phyloP scores from a whole-genome alignment of 1,284 basidiomycete species.

The Malassezia slooffiae region DNA sequence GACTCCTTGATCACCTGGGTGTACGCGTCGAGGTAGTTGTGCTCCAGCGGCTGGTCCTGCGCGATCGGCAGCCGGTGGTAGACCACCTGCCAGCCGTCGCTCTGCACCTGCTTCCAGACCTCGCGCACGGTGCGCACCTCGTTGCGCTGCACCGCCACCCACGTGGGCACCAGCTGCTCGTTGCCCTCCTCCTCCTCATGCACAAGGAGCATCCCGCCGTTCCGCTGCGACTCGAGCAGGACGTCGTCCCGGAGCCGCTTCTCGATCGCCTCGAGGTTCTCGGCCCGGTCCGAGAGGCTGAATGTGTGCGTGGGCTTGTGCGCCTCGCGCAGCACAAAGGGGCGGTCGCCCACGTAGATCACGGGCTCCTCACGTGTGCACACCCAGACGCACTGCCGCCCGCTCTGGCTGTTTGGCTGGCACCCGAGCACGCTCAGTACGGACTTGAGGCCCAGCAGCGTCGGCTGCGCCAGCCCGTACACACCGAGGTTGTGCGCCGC shows the following conservation, averaged over 20 bases:
- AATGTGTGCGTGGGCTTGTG: conserved; percentile 71
- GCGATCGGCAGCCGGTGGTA: conserved; percentile 75
- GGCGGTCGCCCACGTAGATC: conserved; percentile 83
- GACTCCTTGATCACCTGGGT: conserved; percentile 67
- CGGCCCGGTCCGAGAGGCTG: conserved; percentile 75
- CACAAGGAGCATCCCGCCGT: conserved; percentile 79
- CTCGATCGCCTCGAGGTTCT: conserved; percentile 93
- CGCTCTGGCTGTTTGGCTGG: conserved; percentile 15
- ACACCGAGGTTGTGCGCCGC: conserved; percentile 49
- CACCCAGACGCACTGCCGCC: conserved; percentile 49
- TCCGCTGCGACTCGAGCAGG: conserved; percentile 72
- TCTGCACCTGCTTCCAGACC: conserved; percentile 59
- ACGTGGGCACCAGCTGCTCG: conserved; percentile 70
- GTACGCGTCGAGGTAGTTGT: conserved; percentile 68
- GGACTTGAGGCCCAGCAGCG: conserved; percentile 78
- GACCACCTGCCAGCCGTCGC: conserved; percentile 70
- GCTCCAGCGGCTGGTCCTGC: conserved; percentile 41
- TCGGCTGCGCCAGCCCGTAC: conserved; percentile 65
- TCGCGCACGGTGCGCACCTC: conserved; percentile 81
- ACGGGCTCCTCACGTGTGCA: conserved; percentile 68
- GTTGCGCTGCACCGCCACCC: conserved; percentile 76
- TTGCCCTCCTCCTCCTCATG: conserved; percentile 64
- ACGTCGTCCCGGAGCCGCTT: conserved; percentile 75
- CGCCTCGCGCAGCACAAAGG: conserved; percentile 89
- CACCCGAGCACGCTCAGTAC: conserved; percentile 71